Conservation (phyloP, 2,329 filamentous ascomycete species). For the Biscogniauxia sp. region DNA sequence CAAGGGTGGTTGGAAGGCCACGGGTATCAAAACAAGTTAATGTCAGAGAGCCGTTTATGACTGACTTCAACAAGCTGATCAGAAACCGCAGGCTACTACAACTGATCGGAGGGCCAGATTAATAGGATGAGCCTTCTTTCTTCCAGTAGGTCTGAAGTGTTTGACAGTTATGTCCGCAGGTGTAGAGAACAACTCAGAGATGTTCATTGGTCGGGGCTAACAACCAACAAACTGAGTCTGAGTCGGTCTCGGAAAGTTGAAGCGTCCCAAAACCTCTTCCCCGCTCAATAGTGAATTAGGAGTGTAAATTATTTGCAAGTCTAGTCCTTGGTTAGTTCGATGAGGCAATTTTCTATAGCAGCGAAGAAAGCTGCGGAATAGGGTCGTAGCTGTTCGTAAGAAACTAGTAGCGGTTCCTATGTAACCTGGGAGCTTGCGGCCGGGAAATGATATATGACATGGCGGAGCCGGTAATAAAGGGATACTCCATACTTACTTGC, state of each 20-base stretch:
- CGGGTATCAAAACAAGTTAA: conserved; percentile 10
- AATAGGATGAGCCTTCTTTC: conserved; percentile 32
- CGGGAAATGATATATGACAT: conserved; percentile 19
- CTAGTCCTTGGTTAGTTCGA: conserved; percentile 11
- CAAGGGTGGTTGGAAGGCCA: conserved; percentile 15
- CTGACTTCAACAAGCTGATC: conserved; percentile 22
- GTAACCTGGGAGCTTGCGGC: neutral
- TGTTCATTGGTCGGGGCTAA: conserved; percentile 29
- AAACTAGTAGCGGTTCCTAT: neutral
- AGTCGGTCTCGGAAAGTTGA: conserved; percentile 36
- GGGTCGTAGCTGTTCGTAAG: neutral
- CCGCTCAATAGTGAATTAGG: conserved; percentile 13
- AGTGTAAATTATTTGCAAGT: conserved; percentile 17
- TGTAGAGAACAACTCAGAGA: conserved; percentile 19
- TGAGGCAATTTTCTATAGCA: conserved; percentile 2
- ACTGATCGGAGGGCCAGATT: conserved; percentile 24
- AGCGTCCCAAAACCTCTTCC: conserved; percentile 28
- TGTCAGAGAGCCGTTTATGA: conserved; percentile 20
- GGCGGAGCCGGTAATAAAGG: conserved; percentile 13
- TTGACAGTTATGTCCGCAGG: conserved; percentile 30
- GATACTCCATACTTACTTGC: conserved; percentile 16
- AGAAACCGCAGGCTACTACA: conserved; percentile 24
- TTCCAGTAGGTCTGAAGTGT: conserved; percentile 26
- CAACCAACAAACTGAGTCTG: conserved; percentile 34
- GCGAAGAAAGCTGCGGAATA: conserved; percentile 1